These are phyloP conservation scores for Cymodocea nodosa DNA, from an alignment of 116 monocot species.

Conservation along the genomic window DNA sequence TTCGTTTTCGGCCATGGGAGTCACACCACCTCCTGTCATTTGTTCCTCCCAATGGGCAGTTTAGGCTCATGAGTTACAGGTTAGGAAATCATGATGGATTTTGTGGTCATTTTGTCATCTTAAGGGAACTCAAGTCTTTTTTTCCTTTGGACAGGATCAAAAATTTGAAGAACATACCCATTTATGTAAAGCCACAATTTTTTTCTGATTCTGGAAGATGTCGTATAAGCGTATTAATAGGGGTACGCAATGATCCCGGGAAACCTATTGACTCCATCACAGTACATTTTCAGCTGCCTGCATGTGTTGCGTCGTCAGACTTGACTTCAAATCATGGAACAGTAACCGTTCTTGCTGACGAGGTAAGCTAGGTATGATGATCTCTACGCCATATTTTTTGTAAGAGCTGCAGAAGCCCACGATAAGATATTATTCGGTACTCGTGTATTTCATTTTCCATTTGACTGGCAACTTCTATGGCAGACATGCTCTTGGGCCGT, in stretches of 20 bases:
- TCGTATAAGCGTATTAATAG: slow-evolving; percentile 58
- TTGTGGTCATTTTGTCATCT: not conserved
- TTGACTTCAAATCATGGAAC: slow-evolving; percentile 74
- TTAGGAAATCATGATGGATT: slow-evolving; percentile 1
- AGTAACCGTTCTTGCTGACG: slow-evolving; percentile 55
- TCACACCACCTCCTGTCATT: slow-evolving; percentile 56
- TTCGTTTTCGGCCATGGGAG: slow-evolving; percentile 92
- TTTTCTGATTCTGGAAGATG: slow-evolving; percentile 56
- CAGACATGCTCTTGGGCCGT: slow-evolving; percentile 61
- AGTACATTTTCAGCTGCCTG: slow-evolving; percentile 59
- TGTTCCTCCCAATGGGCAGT: slow-evolving; percentile 88
- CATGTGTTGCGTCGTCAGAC: slow-evolving; percentile 49
- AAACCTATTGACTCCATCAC: slow-evolving; percentile 56
- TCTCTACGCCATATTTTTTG: not conserved
- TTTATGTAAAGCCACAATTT: slow-evolving; percentile 86
- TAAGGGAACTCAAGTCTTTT: not conserved
- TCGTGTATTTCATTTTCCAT: no score
- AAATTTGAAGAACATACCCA: slow-evolving; percentile 64
- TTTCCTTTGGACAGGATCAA: slow-evolving; percentile 42
- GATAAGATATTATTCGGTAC: not conserved
- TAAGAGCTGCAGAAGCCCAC: not conserved
- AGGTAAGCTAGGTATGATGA: slow-evolving; percentile 24
- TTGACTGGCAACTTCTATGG: not conserved
- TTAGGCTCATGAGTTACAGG: slow-evolving; percentile 90
- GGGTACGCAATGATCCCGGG: slow-evolving; percentile 80